Evolutionary conservation across 805 yeast genomes (phyloP).

Genomic region (Soucietia sequanensis): DNA sequence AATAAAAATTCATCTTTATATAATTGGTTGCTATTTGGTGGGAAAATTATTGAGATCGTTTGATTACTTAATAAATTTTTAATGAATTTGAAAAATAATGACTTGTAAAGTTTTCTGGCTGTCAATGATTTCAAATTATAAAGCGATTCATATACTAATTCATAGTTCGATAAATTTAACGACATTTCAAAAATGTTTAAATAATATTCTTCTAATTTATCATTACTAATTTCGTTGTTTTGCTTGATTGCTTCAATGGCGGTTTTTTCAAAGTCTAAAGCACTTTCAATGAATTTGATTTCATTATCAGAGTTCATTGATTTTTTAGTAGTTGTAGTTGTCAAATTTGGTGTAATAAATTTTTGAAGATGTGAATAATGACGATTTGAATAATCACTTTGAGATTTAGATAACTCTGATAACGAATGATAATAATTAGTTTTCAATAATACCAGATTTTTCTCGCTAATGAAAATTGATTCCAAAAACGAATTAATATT

Average conservation of each 20-base stretch:
- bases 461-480: slow-evolving; percentile 14
- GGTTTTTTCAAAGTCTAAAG: slow-evolving; percentile 24
- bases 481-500: slow-evolving; percentile 20
- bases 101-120: neutral
- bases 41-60: slow-evolving; percentile 22
- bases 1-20: slow-evolving; percentile 25
- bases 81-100: slow-evolving; percentile 24
- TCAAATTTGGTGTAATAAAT: slow-evolving; percentile 6
- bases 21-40: slow-evolving; percentile 13
- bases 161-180: slow-evolving; percentile 18
- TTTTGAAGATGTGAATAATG: slow-evolving; percentile 6
- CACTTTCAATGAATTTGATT: slow-evolving; percentile 15
- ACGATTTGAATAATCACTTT: slow-evolving; percentile 7
- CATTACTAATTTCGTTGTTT: neutral
- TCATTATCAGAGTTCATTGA: slow-evolving; percentile 1
- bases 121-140: slow-evolving; percentile 9
- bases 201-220: slow-evolving; percentile 14
- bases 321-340: slow-evolving; percentile 5
- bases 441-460: slow-evolving; percentile 11
- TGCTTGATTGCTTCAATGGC: slow-evolving; percentile 21
- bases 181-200: slow-evolving; percentile 25
- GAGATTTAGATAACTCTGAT: slow-evolving; percentile 21
- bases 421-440: slow-evolving; percentile 31
- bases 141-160: slow-evolving; percentile 17
- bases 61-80: slow-evolving; percentile 22